Percentiles rank a stretch among this genome's conserved stretches.
phyloP scores from a whole-genome alignment of 176 grass and related monocot genomes.

The Avena atlantica region DNA sequence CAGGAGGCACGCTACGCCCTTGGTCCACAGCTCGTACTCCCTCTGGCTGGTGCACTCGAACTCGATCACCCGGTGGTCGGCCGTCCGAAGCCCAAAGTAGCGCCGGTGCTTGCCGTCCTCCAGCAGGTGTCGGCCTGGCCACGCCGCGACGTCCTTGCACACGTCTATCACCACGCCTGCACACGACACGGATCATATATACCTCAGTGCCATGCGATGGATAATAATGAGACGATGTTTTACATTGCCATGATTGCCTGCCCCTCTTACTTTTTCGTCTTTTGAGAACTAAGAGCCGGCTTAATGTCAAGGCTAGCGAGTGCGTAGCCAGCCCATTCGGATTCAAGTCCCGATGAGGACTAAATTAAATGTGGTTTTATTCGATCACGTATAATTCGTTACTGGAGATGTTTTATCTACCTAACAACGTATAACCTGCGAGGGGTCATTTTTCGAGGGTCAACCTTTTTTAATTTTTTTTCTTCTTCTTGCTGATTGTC shows the following conservation, averaged over 20 bases:
- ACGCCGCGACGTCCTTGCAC: constrained; percentile 78
- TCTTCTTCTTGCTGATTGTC: constrained; percentile 98
- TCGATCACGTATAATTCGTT: too few relatives aligned
- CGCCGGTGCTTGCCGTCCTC: constrained; percentile 88
- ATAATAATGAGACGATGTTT: constrained; percentile 41
- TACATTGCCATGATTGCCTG: background rate
- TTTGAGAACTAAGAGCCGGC: too few relatives aligned
- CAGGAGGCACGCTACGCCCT: constrained; percentile 81
- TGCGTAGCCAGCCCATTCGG: too few relatives aligned
- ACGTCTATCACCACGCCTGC: constrained; percentile 84
- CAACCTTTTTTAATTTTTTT: constrained; percentile 51
- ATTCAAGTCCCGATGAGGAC: too few relatives aligned
- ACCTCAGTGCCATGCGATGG: constrained; percentile 7
- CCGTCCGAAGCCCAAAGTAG: constrained; percentile 88
- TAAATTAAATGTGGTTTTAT: too few relatives aligned
- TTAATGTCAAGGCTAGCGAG: too few relatives aligned
- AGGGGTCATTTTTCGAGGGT: too few relatives aligned
- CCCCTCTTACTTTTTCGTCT: too few relatives aligned
- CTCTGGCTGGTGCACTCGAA: constrained; percentile 87
- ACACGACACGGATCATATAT: background rate
- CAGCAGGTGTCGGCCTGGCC: constrained; percentile 90
- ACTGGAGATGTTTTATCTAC: too few relatives aligned
- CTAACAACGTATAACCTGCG: too few relatives aligned
- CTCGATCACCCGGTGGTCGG: constrained; percentile 85
- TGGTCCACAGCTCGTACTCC: constrained; percentile 91